These are phyloP conservation scores for Gentiana dahurica DNA, from an alignment of 257 asterid genomes.

Conservation along the genomic window DNA sequence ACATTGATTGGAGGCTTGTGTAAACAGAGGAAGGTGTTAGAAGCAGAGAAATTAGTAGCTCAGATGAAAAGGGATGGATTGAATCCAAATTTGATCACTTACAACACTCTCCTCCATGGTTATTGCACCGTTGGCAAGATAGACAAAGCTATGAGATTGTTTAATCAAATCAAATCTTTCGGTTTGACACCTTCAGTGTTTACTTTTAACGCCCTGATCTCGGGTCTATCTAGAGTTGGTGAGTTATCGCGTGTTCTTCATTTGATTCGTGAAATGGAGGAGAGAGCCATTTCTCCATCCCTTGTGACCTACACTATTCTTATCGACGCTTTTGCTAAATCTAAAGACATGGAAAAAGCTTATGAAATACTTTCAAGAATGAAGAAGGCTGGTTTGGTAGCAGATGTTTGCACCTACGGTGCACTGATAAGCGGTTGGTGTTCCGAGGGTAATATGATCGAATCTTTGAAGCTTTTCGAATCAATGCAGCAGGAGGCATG, in stretches of 20 bases:
- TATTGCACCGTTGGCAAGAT: constrained; percentile 40
- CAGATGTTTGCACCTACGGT: constrained; percentile 60
- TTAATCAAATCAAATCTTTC: constrained; percentile 34
- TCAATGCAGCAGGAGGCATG: constrained; percentile 29
- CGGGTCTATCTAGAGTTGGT: constrained; percentile 46
- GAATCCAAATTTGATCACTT: constrained; percentile 48
- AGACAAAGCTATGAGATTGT: constrained; percentile 36
- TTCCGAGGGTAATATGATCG: constrained; percentile 58
- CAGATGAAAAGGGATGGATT: constrained; percentile 49
- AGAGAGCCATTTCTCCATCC: constrained; percentile 55
- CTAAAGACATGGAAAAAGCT: constrained; percentile 55
- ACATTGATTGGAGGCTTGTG: constrained; percentile 62
- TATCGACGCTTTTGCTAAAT: constrained; percentile 53
- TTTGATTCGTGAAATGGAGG: constrained; percentile 63
- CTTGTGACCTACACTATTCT: constrained; percentile 67
- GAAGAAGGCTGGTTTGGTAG: constrained; percentile 33
- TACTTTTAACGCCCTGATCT: constrained; percentile 50
- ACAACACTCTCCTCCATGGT: constrained; percentile 51
- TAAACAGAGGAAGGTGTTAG: constrained; percentile 23
- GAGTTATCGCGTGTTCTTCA: constrained; percentile 25
- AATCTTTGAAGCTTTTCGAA: constrained; percentile 53
- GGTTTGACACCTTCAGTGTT: constrained; percentile 51
- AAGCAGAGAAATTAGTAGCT: constrained; percentile 35
- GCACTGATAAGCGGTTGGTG: constrained; percentile 68
- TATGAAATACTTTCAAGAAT: constrained; percentile 37